Conservation (phyloP, 352 stramenopile species). For the Phytophthora aleatoria region DNA sequence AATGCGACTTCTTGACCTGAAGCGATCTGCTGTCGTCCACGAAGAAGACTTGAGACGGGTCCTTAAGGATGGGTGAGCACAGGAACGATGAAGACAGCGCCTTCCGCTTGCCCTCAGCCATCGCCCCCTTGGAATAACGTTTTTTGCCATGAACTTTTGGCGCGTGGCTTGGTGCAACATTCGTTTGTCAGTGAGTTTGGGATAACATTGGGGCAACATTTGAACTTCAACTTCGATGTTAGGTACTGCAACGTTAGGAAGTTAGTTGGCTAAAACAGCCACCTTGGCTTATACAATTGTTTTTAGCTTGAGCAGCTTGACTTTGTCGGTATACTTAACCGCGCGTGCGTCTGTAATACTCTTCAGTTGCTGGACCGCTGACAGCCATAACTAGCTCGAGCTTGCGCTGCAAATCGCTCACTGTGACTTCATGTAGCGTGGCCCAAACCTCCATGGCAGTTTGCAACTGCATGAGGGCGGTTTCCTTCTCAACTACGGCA, state of each 20-base stretch:
- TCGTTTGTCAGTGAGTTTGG: neutral
- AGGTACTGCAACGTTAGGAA: neutral
- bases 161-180: slow-evolving; percentile 14
- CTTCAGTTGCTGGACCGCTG: too few species aligned
- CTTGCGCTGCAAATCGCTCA: too few species aligned
- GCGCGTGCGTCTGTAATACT: too few species aligned
- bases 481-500: neutral
- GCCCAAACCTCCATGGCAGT: too few species aligned
- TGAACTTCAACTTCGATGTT: neutral
- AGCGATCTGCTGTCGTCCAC: slow-evolving; percentile 41
- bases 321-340: too few species aligned
- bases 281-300: too few species aligned
- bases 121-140: slow-evolving; percentile 12
- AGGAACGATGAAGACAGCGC: slow-evolving; percentile 55
- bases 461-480: neutral
- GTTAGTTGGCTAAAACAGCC: too few species aligned
- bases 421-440: too few species aligned
- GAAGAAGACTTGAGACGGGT: slow-evolving; percentile 65
- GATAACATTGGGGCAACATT: slow-evolving; percentile 9
- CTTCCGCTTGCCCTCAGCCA: slow-evolving; percentile 39
- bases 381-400: too few species aligned
- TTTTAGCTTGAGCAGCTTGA: too few species aligned
- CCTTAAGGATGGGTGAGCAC: slow-evolving; percentile 70
- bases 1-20: slow-evolving; percentile 14
- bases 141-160: slow-evolving; percentile 11